Base-by-base conservation (phyloP, 148 eudicot genomes). In the Dysphania ambrosioides region DNA sequence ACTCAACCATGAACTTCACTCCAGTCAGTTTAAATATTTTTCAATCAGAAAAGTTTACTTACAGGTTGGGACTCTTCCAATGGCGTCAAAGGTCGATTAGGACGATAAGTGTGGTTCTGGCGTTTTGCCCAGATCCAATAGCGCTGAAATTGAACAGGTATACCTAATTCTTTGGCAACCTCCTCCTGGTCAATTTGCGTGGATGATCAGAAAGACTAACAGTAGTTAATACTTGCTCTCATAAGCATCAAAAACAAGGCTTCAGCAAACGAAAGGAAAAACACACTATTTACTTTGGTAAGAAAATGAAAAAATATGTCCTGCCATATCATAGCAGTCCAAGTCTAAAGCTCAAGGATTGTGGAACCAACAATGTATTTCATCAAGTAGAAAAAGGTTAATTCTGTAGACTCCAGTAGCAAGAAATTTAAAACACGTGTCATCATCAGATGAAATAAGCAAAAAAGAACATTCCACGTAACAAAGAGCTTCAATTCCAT, bases 51-150 rank as follows among this genome's bases (percentile, higher is more conserved):
- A 70, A 55, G 58, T 40, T 11, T 21, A 81, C 76, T 79, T 75
- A 93, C 98, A 42, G 93, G 65, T 73, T 87, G 93, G 68, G 81
- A 71, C 83, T 90, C 96, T 82, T 93, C 98, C 30, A 71, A 72
- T 2, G 89, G 81, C 12, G 83, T 84, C 82, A 93, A 80, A 51
- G 92, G 93, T 8, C 93, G 87, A 79, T 80, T 85, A 60, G 98
- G 98, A 31, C 98, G 93, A 65, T 88, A 85, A 1, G 98, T 90
- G 68, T 89, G 90, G 79, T 90, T 93, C 71, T 87, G 96, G 76
- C 98, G 86, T 84, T 86, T 90, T 68, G 93, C 92, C 98, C 93
- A 90, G 38, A 83, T 78, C 98, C 98, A 93, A 75, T 82, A 93
- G 30, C 98, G 88, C 76, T 87, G 96, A 70, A 79, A 90, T 49